Evolutionary conservation across 176 grass and related monocot genomes (phyloP).

Genomic region (Eleusine indica): DNA sequence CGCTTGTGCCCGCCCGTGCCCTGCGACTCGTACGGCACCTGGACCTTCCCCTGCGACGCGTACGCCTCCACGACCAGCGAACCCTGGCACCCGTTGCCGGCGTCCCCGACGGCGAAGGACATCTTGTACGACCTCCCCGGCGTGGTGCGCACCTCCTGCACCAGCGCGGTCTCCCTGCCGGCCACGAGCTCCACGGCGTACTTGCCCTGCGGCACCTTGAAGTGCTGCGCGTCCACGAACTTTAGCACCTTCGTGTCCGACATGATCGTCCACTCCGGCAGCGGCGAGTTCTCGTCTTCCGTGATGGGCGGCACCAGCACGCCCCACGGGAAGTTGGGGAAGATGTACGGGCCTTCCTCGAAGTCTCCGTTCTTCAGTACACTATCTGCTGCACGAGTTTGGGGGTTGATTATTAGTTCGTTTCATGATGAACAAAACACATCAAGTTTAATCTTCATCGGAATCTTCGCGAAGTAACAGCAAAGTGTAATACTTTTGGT

Average conservation of each 20-base stretch:
- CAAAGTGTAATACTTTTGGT: slow-evolving; percentile 13
- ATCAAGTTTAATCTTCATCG: not conserved
- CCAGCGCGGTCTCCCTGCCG: slow-evolving; percentile 56
- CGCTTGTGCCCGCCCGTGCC: slow-evolving; percentile 46
- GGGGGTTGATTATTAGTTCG: not conserved
- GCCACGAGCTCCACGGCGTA: slow-evolving; percentile 68
- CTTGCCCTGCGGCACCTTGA: slow-evolving; percentile 49
- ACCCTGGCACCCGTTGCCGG: slow-evolving; percentile 34
- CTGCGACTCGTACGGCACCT: slow-evolving; percentile 40
- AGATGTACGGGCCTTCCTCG: slow-evolving; percentile 62
- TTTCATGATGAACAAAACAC: not conserved
- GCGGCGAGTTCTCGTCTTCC: slow-evolving; percentile 54
- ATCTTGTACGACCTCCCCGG: slow-evolving; percentile 46
- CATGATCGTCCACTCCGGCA: slow-evolving; percentile 64
- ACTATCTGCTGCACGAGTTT: not conserved
- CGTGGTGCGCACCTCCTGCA: slow-evolving; percentile 52
- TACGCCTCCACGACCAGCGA: slow-evolving; percentile 51
- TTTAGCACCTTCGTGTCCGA: slow-evolving; percentile 57
- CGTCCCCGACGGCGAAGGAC: slow-evolving; percentile 59
- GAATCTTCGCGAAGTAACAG: not conserved
- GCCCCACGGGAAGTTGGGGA: slow-evolving; percentile 47
- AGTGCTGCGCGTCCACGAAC: slow-evolving; percentile 60
- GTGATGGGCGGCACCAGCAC: slow-evolving; percentile 54
- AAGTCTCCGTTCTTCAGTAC: slow-evolving; percentile 53
- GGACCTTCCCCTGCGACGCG: slow-evolving; percentile 32